Conservation (phyloP, 176 grass and related monocot species). For the Triticum timopheevii region DNA sequence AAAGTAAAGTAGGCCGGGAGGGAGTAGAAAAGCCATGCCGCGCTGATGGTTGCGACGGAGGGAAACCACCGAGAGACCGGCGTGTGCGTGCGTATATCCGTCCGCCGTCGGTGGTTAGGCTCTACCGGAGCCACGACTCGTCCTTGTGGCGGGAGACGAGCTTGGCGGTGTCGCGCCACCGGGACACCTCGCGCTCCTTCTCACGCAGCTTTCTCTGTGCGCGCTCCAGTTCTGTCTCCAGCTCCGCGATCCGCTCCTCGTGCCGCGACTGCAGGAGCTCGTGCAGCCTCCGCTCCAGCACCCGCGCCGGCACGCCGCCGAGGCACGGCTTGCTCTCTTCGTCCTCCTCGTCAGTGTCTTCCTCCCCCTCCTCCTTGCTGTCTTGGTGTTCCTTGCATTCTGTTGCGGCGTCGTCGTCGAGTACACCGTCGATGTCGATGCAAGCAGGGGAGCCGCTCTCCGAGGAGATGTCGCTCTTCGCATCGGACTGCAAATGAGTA, state of each 20-base stretch:
- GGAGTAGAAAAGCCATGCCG: no score
- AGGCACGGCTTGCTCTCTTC: constrained; percentile 1
- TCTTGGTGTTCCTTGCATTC: constrained; percentile 1
- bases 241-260: constrained; percentile 74
- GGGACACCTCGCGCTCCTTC: constrained; percentile 70
- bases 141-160: constrained; percentile 64
- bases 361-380: background rate
- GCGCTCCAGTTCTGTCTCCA: constrained; percentile 63
- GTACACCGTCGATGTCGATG: background rate
- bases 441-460: constrained; percentile 25
- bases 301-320: constrained; percentile 51
- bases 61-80: no score
- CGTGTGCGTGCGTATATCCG: no score
- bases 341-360: background rate
- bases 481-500: constrained; percentile 19
- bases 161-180: constrained; percentile 91
- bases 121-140: constrained; percentile 54
- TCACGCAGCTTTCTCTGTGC: constrained; percentile 59
- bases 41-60: no score
- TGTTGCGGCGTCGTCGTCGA: no score
- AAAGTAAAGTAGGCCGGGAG: no score
- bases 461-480: constrained; percentile 15
- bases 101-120: no score
- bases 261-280: constrained; percentile 67
- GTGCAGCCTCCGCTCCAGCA: constrained; percentile 78